Conservation (phyloP, 352 stramenopile species). For the Globisporangium cylindrosporum region DNA sequence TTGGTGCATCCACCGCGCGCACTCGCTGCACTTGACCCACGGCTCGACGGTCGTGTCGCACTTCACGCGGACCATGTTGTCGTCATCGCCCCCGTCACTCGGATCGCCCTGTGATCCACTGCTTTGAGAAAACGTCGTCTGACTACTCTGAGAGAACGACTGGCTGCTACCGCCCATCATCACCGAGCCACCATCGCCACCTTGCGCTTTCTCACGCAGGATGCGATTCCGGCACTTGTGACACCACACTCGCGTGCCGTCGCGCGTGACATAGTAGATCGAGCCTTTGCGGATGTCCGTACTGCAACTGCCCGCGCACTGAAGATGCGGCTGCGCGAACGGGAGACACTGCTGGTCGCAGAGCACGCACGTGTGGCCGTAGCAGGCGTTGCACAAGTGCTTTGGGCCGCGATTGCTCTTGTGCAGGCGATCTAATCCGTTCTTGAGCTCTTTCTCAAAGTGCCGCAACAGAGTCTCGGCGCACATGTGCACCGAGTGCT, state of each 20-base stretch:
- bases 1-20: constrained; percentile 85
- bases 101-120: constrained; percentile 10
- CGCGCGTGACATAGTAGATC: constrained; percentile 68
- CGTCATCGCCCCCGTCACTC: constrained; percentile 11
- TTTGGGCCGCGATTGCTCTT: constrained; percentile 41
- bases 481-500: constrained; percentile 77
- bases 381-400: constrained; percentile 60
- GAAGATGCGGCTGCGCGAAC: constrained; percentile 56
- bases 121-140: constrained; percentile 19
- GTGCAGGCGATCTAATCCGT: constrained; percentile 33
- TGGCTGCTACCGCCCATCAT: constrained; percentile 10
- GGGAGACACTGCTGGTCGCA: constrained; percentile 73
- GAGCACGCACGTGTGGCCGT: constrained; percentile 65
- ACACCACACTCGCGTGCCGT: constrained; percentile 81
- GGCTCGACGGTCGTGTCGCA: constrained; percentile 66
- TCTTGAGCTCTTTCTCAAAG: constrained; percentile 65
- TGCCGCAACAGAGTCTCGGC: constrained; percentile 52
- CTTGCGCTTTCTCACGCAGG: constrained; percentile 25
- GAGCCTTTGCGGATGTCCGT: constrained; percentile 75
- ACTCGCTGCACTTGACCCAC: constrained; percentile 82
- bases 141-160: constrained; percentile 4
- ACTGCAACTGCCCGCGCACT: constrained; percentile 75
- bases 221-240: constrained; percentile 61
- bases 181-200: background rate
- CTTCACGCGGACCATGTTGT: constrained; percentile 61